These are phyloP conservation scores for Hypoxylon cercidicola DNA, from an alignment of 495 filamentous ascomycete species.

Conservation along the genomic window DNA sequence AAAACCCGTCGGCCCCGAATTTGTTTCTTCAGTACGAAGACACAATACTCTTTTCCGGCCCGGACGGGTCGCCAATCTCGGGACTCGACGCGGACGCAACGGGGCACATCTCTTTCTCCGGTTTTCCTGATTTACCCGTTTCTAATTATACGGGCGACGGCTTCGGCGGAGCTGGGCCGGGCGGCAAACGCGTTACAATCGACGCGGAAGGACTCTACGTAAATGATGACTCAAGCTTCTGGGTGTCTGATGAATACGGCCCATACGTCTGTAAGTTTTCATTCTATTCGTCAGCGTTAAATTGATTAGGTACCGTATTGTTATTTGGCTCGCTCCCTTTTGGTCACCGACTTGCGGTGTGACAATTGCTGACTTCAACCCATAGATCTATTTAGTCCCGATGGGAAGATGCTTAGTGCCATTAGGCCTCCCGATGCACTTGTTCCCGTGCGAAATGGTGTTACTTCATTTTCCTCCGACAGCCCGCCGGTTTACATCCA, in stretches of 20 bases:
- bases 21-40: slow-evolving; percentile 71
- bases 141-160: slow-evolving; percentile 77
- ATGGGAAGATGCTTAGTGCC: slow-evolving; percentile 70
- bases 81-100: slow-evolving; percentile 74
- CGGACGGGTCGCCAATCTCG: slow-evolving; percentile 72
- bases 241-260: slow-evolving; percentile 84
- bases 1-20: slow-evolving; percentile 70
- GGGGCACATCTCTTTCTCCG: slow-evolving; percentile 62
- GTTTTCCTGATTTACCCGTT: slow-evolving; percentile 72
- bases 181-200: slow-evolving; percentile 69
- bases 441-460: slow-evolving; percentile 72
- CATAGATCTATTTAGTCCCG: slow-evolving; percentile 62
- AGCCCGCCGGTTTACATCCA: slow-evolving; percentile 69
- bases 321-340: too few relatives aligned
- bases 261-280: slow-evolving; percentile 66
- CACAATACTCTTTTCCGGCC: slow-evolving; percentile 73
- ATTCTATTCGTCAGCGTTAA: not conserved
- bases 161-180: slow-evolving; percentile 67
- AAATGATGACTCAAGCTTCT: slow-evolving; percentile 71
- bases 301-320: too few relatives aligned
- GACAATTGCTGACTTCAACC: slow-evolving; percentile 5
- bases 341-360: too few relatives aligned
- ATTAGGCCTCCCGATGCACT: slow-evolving; percentile 74
- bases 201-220: slow-evolving; percentile 81
- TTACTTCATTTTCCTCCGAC: slow-evolving; percentile 49